Percentiles rank a stretch among this genome's conserved stretches.
Evolutionary conservation across 2,329 filamentous ascomycete species (phyloP).

Genomic region (Tetracladium maxilliforme): DNA sequence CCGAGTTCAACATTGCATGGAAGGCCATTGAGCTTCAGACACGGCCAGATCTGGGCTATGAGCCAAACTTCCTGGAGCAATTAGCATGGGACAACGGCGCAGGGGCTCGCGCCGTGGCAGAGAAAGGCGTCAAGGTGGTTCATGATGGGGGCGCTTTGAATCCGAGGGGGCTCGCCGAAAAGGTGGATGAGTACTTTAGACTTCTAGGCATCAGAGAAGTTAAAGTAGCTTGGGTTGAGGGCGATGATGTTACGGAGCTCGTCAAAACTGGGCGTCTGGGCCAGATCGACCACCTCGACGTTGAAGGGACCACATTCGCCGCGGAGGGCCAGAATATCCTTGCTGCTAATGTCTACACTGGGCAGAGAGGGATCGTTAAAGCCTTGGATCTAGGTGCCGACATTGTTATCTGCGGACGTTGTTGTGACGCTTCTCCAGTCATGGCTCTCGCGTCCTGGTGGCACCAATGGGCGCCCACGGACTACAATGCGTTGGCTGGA

Average conservation of each 20-base stretch:
- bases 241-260: conserved; percentile 5
- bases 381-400: no score
- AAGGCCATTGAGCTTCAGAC: conserved; percentile 14
- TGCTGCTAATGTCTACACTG: no score
- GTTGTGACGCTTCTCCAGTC: no score
- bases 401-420: no score
- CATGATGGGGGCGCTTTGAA: conserved; percentile 3
- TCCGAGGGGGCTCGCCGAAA: conserved; percentile 2
- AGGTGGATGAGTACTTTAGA: neutral
- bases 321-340: no score
- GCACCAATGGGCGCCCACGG: no score
- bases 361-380: no score
- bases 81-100: conserved; percentile 11
- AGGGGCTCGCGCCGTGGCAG: conserved; percentile 1
- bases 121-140: conserved; percentile 3
- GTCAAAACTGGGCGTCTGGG: conserved; percentile 1
- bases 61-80: conserved; percentile 14
- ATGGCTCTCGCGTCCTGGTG: no score
- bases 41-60: conserved; percentile 13
- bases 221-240: conserved; percentile 5
- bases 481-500: no score
- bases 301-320: no score
- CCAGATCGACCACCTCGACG: conserved; percentile 4
- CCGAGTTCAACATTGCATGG: conserved; percentile 16
- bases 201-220: no score